A percentile compares a stretch with the other conserved stretches of the same genome.
Evolutionary conservation across 495 filamentous ascomycete genomes (phyloP).

Genomic region (Annulohypoxylon nitens): DNA sequence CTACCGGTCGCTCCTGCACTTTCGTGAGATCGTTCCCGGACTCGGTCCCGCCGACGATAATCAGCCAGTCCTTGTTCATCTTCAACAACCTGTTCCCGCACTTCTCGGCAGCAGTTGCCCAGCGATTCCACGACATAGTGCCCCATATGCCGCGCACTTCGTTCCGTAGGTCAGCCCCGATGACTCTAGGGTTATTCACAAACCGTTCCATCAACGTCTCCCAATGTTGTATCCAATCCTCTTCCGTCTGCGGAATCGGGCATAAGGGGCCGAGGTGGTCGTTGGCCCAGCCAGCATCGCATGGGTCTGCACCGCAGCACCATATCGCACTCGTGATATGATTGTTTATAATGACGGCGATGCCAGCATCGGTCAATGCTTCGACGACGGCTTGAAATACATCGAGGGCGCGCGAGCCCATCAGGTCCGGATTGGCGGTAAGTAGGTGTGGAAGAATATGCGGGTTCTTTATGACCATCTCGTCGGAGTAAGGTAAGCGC

Average conservation of each 20-base stretch:
- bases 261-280: slow-evolving; percentile 67
- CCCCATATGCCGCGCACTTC: slow-evolving; percentile 73
- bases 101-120: slow-evolving; percentile 69
- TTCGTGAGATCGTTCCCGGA: slow-evolving; percentile 69
- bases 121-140: slow-evolving; percentile 69
- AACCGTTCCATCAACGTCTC: slow-evolving; percentile 67
- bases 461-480: slow-evolving; percentile 69
- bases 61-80: slow-evolving; percentile 70
- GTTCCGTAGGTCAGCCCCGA: slow-evolving; percentile 71
- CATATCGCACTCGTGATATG: slow-evolving; percentile 72
- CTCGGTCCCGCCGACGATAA: slow-evolving; percentile 72
- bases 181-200: slow-evolving; percentile 64
- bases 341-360: slow-evolving; percentile 72
- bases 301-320: slow-evolving; percentile 72
- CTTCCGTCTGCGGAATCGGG: slow-evolving; percentile 67
- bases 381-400: slow-evolving; percentile 66
- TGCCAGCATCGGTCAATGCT: slow-evolving; percentile 67
- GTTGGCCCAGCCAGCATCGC: slow-evolving; percentile 70
- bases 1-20: slow-evolving; percentile 63
- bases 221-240: slow-evolving; percentile 72
- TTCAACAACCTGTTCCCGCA: slow-evolving; percentile 67
- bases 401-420: slow-evolving; percentile 65
- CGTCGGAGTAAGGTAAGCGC: slow-evolving; percentile 71
- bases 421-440: slow-evolving; percentile 66
- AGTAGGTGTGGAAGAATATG: slow-evolving; percentile 61